Conservation (phyloP, 2,329 filamentous ascomycete species). For the Domatiomyces globalis region DNA sequence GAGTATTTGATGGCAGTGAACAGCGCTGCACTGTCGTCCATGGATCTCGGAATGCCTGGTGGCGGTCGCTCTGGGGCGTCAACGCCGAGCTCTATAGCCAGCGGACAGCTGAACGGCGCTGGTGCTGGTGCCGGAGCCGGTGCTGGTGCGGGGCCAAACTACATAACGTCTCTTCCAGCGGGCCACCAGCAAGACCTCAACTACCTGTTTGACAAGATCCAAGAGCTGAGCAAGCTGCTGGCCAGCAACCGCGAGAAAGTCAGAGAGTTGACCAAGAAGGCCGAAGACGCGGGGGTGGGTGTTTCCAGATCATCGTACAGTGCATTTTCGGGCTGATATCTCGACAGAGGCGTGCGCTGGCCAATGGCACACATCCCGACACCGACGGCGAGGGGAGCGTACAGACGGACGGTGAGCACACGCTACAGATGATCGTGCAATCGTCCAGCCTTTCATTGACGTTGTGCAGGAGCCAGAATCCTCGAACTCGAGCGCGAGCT, state of each 20-base stretch:
- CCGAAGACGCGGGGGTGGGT: constrained; percentile 36
- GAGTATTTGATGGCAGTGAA: not conserved
- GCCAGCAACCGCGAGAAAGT: constrained; percentile 37
- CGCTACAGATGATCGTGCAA: not conserved
- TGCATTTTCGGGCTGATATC: not conserved
- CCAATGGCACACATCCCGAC: constrained; percentile 24
- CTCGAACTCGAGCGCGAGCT: constrained; percentile 35
- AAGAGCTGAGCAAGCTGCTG: constrained; percentile 36
- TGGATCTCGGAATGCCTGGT: not conserved
- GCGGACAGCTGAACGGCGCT: not conserved
- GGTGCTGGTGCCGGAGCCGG: constrained; percentile 14
- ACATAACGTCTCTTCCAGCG: constrained; percentile 21
- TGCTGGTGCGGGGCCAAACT: constrained; percentile 9
- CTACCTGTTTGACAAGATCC: constrained; percentile 36
- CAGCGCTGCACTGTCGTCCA: not conserved
- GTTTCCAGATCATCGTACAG: not conserved
- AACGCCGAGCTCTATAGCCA: not conserved
- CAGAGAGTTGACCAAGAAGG: constrained; percentile 34
- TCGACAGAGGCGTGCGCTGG: constrained; percentile 25
- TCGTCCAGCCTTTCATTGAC: not conserved
- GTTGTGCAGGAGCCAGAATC: constrained; percentile 30
- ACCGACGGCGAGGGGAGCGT: constrained; percentile 5
- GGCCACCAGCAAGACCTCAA: constrained; percentile 40
- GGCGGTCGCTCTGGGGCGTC: not conserved
- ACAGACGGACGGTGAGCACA: constrained; percentile 14